Evolutionary conservation across 1,284 basidiomycete genomes (phyloP).

Genomic region (Mycosarcoma mackinlayi): DNA sequence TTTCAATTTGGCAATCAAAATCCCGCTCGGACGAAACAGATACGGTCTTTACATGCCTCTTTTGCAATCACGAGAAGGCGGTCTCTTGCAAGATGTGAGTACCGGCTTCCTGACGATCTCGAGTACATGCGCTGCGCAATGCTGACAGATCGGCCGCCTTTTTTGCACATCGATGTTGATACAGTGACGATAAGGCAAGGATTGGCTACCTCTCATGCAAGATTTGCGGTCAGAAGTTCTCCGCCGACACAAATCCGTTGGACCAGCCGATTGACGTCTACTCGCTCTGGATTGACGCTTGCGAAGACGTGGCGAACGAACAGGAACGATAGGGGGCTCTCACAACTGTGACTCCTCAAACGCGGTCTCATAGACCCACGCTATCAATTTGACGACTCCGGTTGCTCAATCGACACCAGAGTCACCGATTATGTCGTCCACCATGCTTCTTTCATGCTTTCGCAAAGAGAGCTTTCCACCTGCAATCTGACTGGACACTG

Average conservation of each 20-base stretch:
- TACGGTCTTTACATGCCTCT: slow-evolving; percentile 73
- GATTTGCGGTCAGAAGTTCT: slow-evolving; percentile 66
- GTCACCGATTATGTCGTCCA: no score
- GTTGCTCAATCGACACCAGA: not conserved
- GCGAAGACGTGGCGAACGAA: slow-evolving; percentile 78
- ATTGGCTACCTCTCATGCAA: slow-evolving; percentile 63
- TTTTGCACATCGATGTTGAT: no score
- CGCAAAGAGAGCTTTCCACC: no score
- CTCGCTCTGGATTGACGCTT: slow-evolving; percentile 89
- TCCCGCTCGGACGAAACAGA: slow-evolving; percentile 45
- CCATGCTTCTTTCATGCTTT: no score
- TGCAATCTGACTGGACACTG: not conserved
- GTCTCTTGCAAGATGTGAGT: slow-evolving; percentile 84
- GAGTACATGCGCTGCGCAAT: no score
- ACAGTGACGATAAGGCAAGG: slow-evolving; percentile 66
- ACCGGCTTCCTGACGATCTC: not conserved
- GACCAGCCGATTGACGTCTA: slow-evolving; percentile 90
- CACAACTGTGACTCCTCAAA: not conserved
- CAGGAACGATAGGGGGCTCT: slow-evolving; percentile 23
- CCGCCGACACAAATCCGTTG: slow-evolving; percentile 73
- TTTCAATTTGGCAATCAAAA: no score
- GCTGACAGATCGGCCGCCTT: no score
- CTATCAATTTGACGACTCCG: not conserved
- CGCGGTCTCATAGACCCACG: not conserved
- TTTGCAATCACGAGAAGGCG: slow-evolving; percentile 89